Base-by-base conservation (phyloP, 371 early-diverging fungal species). In the Saksenaea vasiformis region DNA sequence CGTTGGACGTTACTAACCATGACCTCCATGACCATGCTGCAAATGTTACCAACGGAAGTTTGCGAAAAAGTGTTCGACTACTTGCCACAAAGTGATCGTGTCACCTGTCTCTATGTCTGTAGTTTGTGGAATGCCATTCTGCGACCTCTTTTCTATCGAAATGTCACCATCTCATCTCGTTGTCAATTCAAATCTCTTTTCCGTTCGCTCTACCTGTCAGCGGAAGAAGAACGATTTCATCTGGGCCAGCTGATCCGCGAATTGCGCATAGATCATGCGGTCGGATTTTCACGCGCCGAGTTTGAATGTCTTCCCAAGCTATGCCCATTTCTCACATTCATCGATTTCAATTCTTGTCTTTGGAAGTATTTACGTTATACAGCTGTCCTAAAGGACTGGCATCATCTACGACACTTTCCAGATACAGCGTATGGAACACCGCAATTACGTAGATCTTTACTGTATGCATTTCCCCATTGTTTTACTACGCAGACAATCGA, bases 221-320 rank as follows among this genome's bases (percentile, higher is more conserved):
- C 51, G 10, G 51, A 47, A 22, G 51, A 47, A 47, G n/a, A 10
- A n/a, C 17, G 51, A 47, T 22, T 22, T 5, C 51, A n/a, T 26
- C 22, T 47, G 9, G 51, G 51, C 5, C 22, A 47, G 10, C 22
- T 47, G 0, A 22, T 47, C 11, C 51, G 51, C 9, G 51, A 47
- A 11, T 22, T 47, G 5, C 51, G 51, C 11, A 19, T 47, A 5
- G 51, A 10, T 9, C 22, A 47, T 10, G 22, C 10, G 1, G 22
- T 47, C 22, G 51, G 51, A 47, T 47, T 47, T 22, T 47, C 51
- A 7, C 51, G 51, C 24, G 51, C 51, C 17, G 51, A 47, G 24
- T 47, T 47, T 47, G 51, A 47, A 47, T 47, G 51, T 22, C 51
- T 47, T 22, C 51, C 51, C 51, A 47, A 47, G 24, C 11, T 47